phyloP scores from a whole-genome alignment of 1,284 basidiomycete species.

The Trichosporon ovoides region DNA sequence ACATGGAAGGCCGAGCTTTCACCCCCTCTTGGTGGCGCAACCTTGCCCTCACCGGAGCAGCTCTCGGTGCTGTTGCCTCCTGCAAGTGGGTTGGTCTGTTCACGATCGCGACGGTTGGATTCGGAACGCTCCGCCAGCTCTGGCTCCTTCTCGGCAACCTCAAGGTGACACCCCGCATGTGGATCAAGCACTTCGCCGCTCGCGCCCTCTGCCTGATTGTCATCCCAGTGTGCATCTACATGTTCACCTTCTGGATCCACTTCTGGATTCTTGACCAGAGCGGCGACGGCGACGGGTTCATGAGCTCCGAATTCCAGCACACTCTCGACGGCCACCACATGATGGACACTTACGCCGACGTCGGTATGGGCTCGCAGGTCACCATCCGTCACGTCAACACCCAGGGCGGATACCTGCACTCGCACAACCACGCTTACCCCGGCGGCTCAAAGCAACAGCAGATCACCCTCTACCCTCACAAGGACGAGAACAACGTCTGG shows the following conservation, averaged over 20 bases:
- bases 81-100: slow-evolving; percentile 99
- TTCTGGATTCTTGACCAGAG: slow-evolving; percentile 81
- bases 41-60: slow-evolving; percentile 80
- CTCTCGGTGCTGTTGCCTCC: slow-evolving; percentile 83
- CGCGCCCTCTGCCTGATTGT: slow-evolving; percentile 82
- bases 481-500: slow-evolving; percentile 89
- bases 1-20: slow-evolving; percentile 63
- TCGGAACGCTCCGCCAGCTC: slow-evolving; percentile 77
- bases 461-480: slow-evolving; percentile 93
- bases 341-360: slow-evolving; percentile 89
- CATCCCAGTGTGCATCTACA: slow-evolving; percentile 82
- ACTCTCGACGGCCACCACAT: slow-evolving; percentile 86
- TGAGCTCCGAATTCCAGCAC: slow-evolving; percentile 98
- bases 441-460: slow-evolving; percentile 81
- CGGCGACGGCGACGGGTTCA: slow-evolving; percentile 96
- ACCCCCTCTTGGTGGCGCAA: slow-evolving; percentile 86
- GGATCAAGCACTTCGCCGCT: slow-evolving; percentile 79
- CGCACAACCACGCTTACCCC: slow-evolving; percentile 84
- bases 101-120: slow-evolving; percentile 91
- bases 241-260: slow-evolving; percentile 92
- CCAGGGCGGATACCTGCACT: slow-evolving; percentile 96
- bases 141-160: slow-evolving; percentile 88
- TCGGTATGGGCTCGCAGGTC: slow-evolving; percentile 77
- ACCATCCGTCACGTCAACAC: slow-evolving; percentile 88
- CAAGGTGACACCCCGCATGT: slow-evolving; percentile 67